Percentiles rank a stretch among this genome's conserved stretches.
Conservation (phyloP, 2,329 filamentous ascomycete species). For the Scedosporium apiospermum region DNA sequence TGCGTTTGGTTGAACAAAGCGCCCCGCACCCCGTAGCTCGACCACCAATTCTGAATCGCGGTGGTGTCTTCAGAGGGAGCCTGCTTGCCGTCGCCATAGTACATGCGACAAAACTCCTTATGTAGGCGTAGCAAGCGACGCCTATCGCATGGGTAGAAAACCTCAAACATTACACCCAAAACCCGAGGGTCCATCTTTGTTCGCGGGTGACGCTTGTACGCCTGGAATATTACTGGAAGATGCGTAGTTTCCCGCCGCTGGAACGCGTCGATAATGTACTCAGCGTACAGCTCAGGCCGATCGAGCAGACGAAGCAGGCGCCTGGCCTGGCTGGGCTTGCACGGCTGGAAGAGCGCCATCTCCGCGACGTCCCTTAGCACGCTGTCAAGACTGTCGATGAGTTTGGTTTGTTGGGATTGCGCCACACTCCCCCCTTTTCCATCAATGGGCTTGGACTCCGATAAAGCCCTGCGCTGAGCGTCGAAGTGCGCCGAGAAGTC, state of each 20-base stretch:
- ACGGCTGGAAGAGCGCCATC: background rate
- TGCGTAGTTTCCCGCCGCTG: background rate
- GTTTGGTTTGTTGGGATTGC: background rate
- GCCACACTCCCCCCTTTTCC: background rate
- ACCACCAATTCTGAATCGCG: slow-evolving; percentile 1
- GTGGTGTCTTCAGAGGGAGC: background rate
- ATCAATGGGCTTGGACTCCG: background rate
- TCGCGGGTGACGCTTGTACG: background rate
- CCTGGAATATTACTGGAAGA: background rate
- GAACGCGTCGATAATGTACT: background rate
- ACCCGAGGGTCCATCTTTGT: background rate
- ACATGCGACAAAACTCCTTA: background rate
- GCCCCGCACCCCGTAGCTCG: background rate
- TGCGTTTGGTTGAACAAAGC: background rate
- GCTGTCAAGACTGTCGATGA: background rate
- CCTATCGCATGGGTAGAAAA: background rate
- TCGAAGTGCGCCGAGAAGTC: background rate
- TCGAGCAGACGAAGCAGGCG: background rate
- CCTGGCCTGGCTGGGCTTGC: background rate
- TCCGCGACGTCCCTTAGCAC: background rate
- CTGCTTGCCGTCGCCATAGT: background rate
- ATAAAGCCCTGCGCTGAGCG: background rate
- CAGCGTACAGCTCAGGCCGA: background rate
- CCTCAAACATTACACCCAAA: background rate
- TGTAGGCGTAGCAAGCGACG: background rate